phyloP scores from a whole-genome alignment of 2,329 filamentous ascomycete species.

The Fusarium oligoseptatum region DNA sequence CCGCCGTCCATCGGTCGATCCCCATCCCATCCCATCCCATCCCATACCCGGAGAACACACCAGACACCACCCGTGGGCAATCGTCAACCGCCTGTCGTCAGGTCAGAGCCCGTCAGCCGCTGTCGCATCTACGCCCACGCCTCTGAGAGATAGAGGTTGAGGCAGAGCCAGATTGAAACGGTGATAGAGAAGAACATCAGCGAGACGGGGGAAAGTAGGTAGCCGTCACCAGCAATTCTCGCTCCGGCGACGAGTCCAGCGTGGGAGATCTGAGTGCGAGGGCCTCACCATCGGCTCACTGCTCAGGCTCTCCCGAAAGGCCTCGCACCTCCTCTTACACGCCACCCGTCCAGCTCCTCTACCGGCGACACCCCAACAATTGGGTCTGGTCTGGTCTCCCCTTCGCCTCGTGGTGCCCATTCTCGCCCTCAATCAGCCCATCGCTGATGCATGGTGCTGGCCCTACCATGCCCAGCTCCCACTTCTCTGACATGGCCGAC shows the following conservation, averaged over 20 bases:
- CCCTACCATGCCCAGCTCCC: constrained; percentile 46
- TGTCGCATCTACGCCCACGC: constrained; percentile 30
- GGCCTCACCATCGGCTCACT: constrained; percentile 31
- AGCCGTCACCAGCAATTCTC: constrained; percentile 25
- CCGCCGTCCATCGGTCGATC: constrained; percentile 47
- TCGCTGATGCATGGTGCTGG: constrained; percentile 47
- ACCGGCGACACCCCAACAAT: constrained; percentile 39
- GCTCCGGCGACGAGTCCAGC: constrained; percentile 2
- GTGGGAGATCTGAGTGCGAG: constrained; percentile 17
- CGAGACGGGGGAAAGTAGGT: constrained; percentile 13
- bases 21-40: not conserved
- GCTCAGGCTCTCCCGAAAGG: constrained; percentile 39
- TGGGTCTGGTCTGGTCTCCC: constrained; percentile 11
- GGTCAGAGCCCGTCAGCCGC: constrained; percentile 9
- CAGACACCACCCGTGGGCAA: constrained; percentile 11
- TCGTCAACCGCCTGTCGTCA: constrained; percentile 14
- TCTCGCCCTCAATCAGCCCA: constrained; percentile 47
- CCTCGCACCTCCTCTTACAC: constrained; percentile 29
- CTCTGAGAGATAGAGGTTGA: not conserved
- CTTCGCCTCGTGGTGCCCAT: constrained; percentile 32
- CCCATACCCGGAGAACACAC: constrained; percentile 1
- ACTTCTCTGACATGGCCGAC: constrained; percentile 54
- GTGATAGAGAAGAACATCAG: constrained; percentile 16
- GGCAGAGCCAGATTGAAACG: not conserved
- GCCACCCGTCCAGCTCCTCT: constrained; percentile 11